Evolutionary conservation across 1,284 basidiomycete genomes (phyloP).

Genomic region (Puccinia novopanici): DNA sequence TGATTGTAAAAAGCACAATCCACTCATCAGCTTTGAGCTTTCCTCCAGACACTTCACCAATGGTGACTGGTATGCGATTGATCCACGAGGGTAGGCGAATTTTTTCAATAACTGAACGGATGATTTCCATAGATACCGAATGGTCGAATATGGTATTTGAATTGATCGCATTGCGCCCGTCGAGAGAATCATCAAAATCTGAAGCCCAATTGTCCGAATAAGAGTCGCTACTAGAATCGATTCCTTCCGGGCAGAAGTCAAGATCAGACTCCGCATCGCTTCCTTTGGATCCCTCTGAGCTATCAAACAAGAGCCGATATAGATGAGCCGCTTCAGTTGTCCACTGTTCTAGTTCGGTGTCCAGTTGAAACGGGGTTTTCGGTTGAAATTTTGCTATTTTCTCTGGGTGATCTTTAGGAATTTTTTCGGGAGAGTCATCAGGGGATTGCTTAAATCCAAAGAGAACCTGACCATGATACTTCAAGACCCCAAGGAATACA

Average conservation of each 20-base stretch:
- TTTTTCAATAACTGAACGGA: neutral
- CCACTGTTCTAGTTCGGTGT: conserved; percentile 2
- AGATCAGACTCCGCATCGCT: neutral
- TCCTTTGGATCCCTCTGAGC: neutral
- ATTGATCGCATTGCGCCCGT: neutral
- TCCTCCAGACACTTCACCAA: conserved; percentile 25
- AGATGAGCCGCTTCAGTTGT: neutral
- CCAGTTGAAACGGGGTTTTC: conserved; percentile 17
- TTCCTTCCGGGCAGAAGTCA: conserved; percentile 4
- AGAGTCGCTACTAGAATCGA: conserved; percentile 17
- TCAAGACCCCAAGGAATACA: conserved; percentile 30
- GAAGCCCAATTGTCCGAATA: neutral
- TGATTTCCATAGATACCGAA: neutral
- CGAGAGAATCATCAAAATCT: neutral
- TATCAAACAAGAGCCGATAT: conserved; percentile 3
- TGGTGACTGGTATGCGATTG: conserved; percentile 14
- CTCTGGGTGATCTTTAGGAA: neutral
- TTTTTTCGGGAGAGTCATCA: neutral
- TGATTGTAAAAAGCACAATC: conserved; percentile 35
- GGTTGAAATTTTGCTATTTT: neutral
- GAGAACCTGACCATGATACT: conserved; percentile 11
- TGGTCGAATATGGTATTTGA: conserved; percentile 5
- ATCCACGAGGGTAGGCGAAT: conserved; percentile 34
- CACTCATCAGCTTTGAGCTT: conserved; percentile 45
- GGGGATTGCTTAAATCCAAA: conserved; percentile 12